A percentile compares a stretch with the other conserved stretches of the same genome.
These are phyloP conservation scores for Lolium rigidum DNA, from an alignment of 176 grass and related monocot genomes.

Conservation along the genomic window DNA sequence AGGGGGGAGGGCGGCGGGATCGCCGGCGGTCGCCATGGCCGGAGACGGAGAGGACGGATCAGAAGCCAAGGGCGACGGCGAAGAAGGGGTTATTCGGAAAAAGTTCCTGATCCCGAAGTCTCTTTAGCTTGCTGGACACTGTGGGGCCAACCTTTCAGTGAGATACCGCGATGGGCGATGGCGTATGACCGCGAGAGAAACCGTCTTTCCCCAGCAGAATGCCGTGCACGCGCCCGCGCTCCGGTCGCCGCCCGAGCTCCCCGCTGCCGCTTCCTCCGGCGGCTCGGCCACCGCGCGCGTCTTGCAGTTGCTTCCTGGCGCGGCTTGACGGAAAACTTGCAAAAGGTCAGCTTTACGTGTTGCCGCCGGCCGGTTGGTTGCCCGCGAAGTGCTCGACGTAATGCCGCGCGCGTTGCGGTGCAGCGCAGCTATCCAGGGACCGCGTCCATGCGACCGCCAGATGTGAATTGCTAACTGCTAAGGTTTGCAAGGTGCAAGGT, in stretches of 20 bases:
- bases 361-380: background rate
- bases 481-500: background rate
- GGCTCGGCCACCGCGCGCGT: background rate
- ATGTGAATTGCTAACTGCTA: background rate
- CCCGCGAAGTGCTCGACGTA: slow-evolving; percentile 20
- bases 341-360: background rate
- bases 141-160: slow-evolving; percentile 31
- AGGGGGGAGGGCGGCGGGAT: background rate
- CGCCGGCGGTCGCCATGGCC: slow-evolving; percentile 41
- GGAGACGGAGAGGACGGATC: slow-evolving; percentile 22
- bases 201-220: background rate
- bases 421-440: background rate
- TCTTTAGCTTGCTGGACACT: no score
- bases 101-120: no score
- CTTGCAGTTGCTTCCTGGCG: background rate
- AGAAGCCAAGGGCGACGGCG: slow-evolving; percentile 24
- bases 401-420: background rate
- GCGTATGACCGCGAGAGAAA: background rate
- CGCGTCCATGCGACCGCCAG: background rate
- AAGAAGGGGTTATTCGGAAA: slow-evolving; percentile 11
- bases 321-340: background rate
- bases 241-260: background rate
- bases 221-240: background rate
- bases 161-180: no score
- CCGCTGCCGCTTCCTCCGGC: background rate